Percentiles rank a stretch among this genome's conserved stretches.
These are phyloP conservation scores for Tolypocladium album DNA, from an alignment of 2,329 filamentous ascomycete genomes.

Conservation along the genomic window DNA sequence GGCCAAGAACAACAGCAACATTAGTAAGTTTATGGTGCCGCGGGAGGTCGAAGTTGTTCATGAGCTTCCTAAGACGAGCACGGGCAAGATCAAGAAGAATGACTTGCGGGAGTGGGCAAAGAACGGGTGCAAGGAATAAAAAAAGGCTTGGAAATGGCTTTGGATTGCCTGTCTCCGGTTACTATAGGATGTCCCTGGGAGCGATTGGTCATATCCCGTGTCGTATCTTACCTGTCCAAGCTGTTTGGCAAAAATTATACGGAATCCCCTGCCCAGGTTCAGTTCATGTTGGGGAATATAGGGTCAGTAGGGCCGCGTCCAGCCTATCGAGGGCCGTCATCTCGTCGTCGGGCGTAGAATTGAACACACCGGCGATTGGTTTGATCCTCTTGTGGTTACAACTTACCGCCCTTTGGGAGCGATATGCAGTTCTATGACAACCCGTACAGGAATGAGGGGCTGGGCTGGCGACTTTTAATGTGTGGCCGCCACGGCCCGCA, in stretches of 20 bases:
- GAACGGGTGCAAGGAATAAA: conserved; percentile 10
- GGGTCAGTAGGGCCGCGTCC: conserved; percentile 17
- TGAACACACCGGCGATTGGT: conserved; percentile 50
- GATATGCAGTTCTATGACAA: conserved; percentile 62
- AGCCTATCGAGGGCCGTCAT: conserved; percentile 31
- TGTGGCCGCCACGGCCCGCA: too few species aligned
- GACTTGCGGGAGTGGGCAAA: conserved; percentile 74
- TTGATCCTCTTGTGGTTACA: conserved; percentile 45
- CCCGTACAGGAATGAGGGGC: conserved; percentile 56
- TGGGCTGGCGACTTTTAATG: conserved; percentile 52
- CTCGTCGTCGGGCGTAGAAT: conserved; percentile 48
- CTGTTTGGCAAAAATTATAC: neutral
- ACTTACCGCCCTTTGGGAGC: conserved; percentile 56
- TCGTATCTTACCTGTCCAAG: neutral
- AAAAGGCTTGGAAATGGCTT: neutral
- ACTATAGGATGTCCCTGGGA: neutral
- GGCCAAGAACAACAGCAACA: conserved; percentile 70
- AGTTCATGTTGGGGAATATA: conserved; percentile 18
- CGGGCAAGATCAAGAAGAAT: conserved; percentile 95
- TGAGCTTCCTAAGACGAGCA: conserved; percentile 93
- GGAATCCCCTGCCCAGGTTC: neutral
- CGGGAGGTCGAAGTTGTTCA: conserved; percentile 64
- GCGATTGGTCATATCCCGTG: neutral
- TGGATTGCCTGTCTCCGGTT: neutral
- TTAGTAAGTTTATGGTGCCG: conserved; percentile 84